Evolutionary conservation across 2,329 filamentous ascomycete species (phyloP), one percentile per base, ranked within the genome.

Genomic region (Neurospora crassa): DNA sequence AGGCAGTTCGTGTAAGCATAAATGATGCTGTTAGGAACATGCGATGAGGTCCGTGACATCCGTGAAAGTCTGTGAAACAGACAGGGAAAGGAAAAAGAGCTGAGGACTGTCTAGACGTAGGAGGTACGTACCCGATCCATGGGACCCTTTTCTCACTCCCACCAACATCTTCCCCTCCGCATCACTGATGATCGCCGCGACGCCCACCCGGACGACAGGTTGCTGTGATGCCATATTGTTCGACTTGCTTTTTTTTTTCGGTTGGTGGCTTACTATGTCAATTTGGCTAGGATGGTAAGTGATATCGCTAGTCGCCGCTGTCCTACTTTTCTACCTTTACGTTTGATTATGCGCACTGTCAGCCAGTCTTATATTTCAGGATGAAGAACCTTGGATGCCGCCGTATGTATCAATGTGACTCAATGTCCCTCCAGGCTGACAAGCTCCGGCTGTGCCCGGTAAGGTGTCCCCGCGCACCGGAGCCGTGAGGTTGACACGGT

Each of bases 101-200:
- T 24, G 7, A 20, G n/a, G 29, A n/a, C 20, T 42, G 4, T 68
- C 12, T 59, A 18, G 47, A 63, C 29, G 29, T 63, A 8, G 24
- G 53, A 34, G 24, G 53, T 63, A 37, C 53, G 53, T 63, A 63
- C 53, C 29, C 3, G 53, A 4, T 63, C 53, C 42, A 34, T 16
- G 4, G 24, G 67, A 10, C 20, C 41, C 41, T 70, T 81, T 80
- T 14, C 87, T 82, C 71, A 81, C 82, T 4, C 86, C 85, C 3
- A 85, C 74, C 6, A 88, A 74, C 42, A 88, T 73, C 67, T 80
- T 78, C n/a, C 83, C 84, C 7, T 83, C 76, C 2, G 74, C 74
- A 71, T 84, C 80, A 71, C 77, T 78, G 69, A 88, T 78, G 37
- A 88, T 76, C 41, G 81, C 83, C 0, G 84, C 82, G 5, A 88